Evolutionary conservation across 345 rosid species (phyloP), one percentile per base, ranked within the genome.

Genomic region (Eucalyptus regnans): DNA sequence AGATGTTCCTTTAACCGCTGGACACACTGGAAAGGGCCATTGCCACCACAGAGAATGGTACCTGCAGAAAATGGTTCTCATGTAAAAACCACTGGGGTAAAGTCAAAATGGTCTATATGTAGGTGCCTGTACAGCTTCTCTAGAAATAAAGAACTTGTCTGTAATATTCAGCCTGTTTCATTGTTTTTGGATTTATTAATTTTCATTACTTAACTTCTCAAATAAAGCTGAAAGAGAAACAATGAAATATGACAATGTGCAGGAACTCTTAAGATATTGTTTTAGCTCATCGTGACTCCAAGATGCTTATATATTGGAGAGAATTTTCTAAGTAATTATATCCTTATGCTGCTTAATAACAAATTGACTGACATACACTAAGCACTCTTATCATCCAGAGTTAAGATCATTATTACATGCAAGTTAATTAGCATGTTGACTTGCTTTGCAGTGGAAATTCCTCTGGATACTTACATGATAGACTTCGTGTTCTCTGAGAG

Each of bases 401-500:
- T 62, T 29, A 14, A 27, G 12, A 62, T 27, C 68, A 62, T 62
- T 29, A 62, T 62, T 12, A 62, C 16, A 62, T 62, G 68, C 68
- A 27, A 62, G 68, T 62, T 62, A 43, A 41, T 43, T 83, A 46
- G 25, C 48, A 83, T 83, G 27, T 25, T 83, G 48, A 22, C 43
- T 60, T 64, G 25, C 68, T 92, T 89, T 91, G 90, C 97, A 96
- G 99, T 97, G 87, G 95, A 93, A 92, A 96, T 97, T 48, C 99
- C 99, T 9, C 88, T 97, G 90, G 99, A 97, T 95, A 98, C 98
- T 80, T 95, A 96, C 91, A 92, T 93, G 98, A 95, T 97, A 96
- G 99, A 97, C 91, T 97, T 97, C 93, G 99, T 97, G 87, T 97
- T 97, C 92, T 96, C 99, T 66, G 99, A 97, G 94, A 91, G 66